A percentile compares a stretch with the other conserved stretches of the same genome.
Conservation (phyloP, 2,329 filamentous ascomycete species). For the Diaporthe sp. region DNA sequence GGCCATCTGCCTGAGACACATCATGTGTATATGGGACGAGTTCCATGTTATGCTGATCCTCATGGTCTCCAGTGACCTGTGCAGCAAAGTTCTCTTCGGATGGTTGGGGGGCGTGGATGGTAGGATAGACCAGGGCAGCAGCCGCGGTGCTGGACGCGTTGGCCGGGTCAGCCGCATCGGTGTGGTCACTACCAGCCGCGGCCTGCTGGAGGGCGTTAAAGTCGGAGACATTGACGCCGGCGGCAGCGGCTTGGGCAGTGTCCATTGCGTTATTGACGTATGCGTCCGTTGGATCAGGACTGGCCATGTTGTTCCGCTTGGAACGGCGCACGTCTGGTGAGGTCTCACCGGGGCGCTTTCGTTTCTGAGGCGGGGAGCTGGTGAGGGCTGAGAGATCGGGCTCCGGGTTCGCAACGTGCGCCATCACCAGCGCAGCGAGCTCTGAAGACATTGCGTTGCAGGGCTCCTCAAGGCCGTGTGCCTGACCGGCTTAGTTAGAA, state of each 20-base stretch:
- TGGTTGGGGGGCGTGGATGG: slow-evolving; percentile 69
- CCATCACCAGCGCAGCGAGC: slow-evolving; percentile 42
- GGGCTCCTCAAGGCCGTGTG: slow-evolving; percentile 31
- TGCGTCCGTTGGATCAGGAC: slow-evolving; percentile 39
- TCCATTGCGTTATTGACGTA: slow-evolving; percentile 36
- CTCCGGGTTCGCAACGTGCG: slow-evolving; percentile 40
- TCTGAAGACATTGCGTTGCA: slow-evolving; percentile 58
- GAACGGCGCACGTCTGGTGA: slow-evolving; percentile 40
- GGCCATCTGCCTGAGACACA: slow-evolving; percentile 54
- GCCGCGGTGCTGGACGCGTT: slow-evolving; percentile 72
- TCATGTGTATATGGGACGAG: slow-evolving; percentile 52
- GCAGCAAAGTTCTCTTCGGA: slow-evolving; percentile 73
- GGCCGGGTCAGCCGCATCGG: slow-evolving; percentile 63
- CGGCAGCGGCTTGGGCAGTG: slow-evolving; percentile 62
- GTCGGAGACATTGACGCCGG: slow-evolving; percentile 65
- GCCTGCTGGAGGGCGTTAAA: slow-evolving; percentile 71
- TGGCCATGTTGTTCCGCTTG: slow-evolving; percentile 39
- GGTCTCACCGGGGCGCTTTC: slow-evolving; percentile 40
- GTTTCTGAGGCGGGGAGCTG: slow-evolving; percentile 40
- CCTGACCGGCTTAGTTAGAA: slow-evolving; percentile 4
- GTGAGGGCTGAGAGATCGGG: slow-evolving; percentile 41
- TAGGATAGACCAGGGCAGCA: slow-evolving; percentile 73
- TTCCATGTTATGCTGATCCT: slow-evolving; percentile 54
- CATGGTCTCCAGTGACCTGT: slow-evolving; percentile 58
- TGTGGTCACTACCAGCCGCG: slow-evolving; percentile 57